Conservation (phyloP, 2,329 filamentous ascomycete species). For the Canariomyces notabilis region DNA sequence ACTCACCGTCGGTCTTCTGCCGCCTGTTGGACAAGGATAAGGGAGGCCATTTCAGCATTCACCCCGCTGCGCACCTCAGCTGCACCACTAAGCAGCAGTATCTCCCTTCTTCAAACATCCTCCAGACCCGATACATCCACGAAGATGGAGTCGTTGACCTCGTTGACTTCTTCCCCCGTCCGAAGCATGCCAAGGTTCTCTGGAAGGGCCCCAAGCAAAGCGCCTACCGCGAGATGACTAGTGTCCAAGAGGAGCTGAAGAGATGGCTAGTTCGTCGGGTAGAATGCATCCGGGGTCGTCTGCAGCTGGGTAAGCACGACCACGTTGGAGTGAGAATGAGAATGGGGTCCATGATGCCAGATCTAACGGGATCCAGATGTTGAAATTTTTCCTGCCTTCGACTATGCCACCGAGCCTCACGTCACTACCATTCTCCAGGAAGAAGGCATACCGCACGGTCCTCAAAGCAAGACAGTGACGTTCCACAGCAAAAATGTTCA, state of each 20-base stretch:
- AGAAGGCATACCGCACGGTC: constrained; percentile 34
- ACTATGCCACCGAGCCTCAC: constrained; percentile 62
- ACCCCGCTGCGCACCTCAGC: constrained; percentile 44
- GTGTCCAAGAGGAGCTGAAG: constrained; percentile 58
- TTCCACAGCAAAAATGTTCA: constrained; percentile 56
- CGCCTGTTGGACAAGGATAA: constrained; percentile 69
- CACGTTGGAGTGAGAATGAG: too few species aligned
- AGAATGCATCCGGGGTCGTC: constrained; percentile 64
- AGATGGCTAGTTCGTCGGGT: constrained; percentile 66
- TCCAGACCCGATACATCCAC: constrained; percentile 72
- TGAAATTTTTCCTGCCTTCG: constrained; percentile 68
- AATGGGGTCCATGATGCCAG: too few species aligned
- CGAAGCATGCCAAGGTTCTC: constrained; percentile 52
- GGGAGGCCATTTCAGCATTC: constrained; percentile 67
- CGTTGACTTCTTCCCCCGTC: constrained; percentile 71
- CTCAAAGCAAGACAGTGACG: constrained; percentile 54
- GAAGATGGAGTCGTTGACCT: constrained; percentile 70
- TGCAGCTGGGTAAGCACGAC: constrained; percentile 52
- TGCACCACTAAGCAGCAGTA: constrained; percentile 75
- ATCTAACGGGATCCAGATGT: constrained; percentile 42
- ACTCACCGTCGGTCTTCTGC: constrained; percentile 71
- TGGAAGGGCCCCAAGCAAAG: constrained; percentile 43
- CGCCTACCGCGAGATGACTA: constrained; percentile 49
- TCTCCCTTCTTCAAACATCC: constrained; percentile 66
- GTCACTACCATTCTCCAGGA: constrained; percentile 50